Percentiles rank a stretch among this genome's conserved stretches.
Conservation (phyloP, 2,329 filamentous ascomycete genomes). For the Helminthosporium solani region DNA sequence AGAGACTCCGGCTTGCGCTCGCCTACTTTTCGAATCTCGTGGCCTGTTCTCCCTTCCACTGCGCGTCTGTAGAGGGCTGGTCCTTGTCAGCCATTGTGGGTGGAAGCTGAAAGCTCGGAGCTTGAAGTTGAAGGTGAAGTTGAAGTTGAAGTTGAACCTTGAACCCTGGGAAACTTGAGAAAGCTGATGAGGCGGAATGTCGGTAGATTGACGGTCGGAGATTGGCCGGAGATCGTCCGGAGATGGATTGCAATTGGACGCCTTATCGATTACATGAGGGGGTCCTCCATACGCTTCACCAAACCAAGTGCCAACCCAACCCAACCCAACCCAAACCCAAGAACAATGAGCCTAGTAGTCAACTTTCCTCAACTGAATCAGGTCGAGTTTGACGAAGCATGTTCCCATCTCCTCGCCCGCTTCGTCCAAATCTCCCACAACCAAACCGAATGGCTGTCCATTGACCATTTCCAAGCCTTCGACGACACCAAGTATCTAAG, state of each 20-base stretch:
- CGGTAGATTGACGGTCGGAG: not conserved
- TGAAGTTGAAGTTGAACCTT: no score
- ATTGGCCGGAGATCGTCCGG: not conserved
- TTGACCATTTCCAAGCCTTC: slow-evolving; percentile 16
- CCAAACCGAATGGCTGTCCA: slow-evolving; percentile 28
- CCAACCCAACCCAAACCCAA: not conserved
- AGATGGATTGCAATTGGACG: no score
- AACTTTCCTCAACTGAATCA: slow-evolving; percentile 31
- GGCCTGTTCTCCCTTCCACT: slow-evolving; percentile 31
- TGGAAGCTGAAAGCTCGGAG: no score
- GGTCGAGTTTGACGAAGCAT: slow-evolving; percentile 32
- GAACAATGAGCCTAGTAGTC: not conserved
- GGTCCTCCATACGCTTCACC: no score
- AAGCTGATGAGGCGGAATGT: no score
- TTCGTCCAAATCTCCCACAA: slow-evolving; percentile 15
- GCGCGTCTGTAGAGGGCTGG: slow-evolving; percentile 20
- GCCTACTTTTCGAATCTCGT: slow-evolving; percentile 37
- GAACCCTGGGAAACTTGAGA: no score
- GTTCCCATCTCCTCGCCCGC: slow-evolving; percentile 15
- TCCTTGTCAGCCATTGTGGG: slow-evolving; percentile 15
- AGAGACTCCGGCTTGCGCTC: no score
- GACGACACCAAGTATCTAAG: slow-evolving; percentile 19
- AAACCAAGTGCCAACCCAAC: no score
- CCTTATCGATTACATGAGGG: not conserved
- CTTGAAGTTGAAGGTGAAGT: not conserved